Evolutionary conservation across 257 asterid genomes (phyloP), one percentile per base, ranked within the genome.

Genomic region (Jaltomata sinuosa): DNA sequence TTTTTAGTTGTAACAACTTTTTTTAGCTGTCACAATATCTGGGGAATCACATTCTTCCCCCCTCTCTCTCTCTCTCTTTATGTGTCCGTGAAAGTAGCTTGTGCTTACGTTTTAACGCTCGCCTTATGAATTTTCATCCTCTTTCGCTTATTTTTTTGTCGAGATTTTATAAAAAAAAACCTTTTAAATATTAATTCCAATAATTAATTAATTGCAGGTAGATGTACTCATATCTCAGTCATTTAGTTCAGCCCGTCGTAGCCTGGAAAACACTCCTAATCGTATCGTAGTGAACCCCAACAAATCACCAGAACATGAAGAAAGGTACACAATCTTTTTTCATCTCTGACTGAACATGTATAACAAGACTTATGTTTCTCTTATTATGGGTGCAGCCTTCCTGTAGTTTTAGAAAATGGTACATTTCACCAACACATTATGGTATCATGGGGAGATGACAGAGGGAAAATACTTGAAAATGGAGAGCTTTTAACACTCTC

Each of bases 401-500:
- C 71, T 14, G 8, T 54, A 32, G 88, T 77, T 4, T 61, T 79
- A 25, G 61, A 79, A 55, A 92, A 95, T 74, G 98, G 95, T 3
- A 92, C 95, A 12, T 93, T 95, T 72, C 54, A 90, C 86, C 84
- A 86, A 27, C 87, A 92, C 29, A 90, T 95, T 27, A 67, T 93
- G 42, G 67, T 91, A 59, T 55, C 98, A 2, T 95, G 97, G 98
- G 98, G 98, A 6, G 97, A 94, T 59, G 85, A 59, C 10, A 87
- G 89, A 11, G 90, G 91, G 1, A 88, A 84, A 11, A 92, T 93
- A 52, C 80, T 71, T 2, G 90, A 95, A 25, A 80, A 80, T 12
- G 98, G 97, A 10, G 98, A 95, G 86, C 93, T 95, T 80, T 94
- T 95, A 15, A 91, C 91, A 8, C 87, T 95, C 47, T 90, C 95